A percentile compares a stretch with the other conserved stretches of the same genome.
These are phyloP conservation scores for Coccomyxa subellipsoidea DNA, from an alignment of 163 green algal species.

Conservation along the genomic window DNA sequence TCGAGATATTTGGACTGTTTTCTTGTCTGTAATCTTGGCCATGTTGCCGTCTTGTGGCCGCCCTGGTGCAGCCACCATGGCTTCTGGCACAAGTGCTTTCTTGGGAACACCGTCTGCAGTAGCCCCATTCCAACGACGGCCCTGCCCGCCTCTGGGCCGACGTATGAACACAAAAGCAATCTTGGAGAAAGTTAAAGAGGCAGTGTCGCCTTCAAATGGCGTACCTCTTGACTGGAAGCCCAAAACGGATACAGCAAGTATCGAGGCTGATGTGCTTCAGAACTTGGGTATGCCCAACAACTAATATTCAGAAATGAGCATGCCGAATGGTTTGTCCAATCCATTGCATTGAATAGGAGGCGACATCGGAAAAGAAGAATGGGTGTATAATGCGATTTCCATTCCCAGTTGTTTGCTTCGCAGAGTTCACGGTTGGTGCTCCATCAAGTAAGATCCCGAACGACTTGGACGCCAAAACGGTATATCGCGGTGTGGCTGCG, in stretches of 20 bases:
- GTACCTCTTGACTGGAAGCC: background rate
- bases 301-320: background rate
- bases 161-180: background rate
- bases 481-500: constrained; percentile 42
- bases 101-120: background rate
- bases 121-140: background rate
- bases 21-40: background rate
- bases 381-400: too few species aligned
- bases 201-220: background rate
- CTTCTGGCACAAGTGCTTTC: background rate
- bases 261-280: constrained; percentile 6
- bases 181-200: background rate
- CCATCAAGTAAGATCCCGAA: constrained; percentile 10
- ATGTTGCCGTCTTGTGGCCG: background rate
- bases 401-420: background rate
- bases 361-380: too few species aligned
- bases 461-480: constrained; percentile 11
- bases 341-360: too few species aligned
- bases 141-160: background rate
- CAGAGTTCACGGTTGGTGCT: constrained; percentile 3
- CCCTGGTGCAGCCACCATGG: background rate
- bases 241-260: background rate
- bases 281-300: background rate
- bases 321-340: too few species aligned
- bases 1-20: too few species aligned